Evolutionary conservation across 768 basidiomycete genomes (phyloP), one percentile per base, ranked within the genome.

Genomic region (Agaricus sinodeliciosus): DNA sequence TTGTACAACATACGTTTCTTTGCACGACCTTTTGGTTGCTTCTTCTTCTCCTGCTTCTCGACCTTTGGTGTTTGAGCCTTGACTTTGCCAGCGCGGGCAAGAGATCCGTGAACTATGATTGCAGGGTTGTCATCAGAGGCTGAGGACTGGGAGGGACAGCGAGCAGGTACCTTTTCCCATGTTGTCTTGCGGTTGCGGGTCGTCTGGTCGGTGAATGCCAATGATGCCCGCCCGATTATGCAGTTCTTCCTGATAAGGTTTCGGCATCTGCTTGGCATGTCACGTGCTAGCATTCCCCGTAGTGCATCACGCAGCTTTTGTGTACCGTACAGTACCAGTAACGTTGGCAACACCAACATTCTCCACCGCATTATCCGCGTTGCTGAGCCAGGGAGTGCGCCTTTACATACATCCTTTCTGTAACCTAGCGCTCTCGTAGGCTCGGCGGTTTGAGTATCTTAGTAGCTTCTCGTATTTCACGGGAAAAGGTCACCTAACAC

Each of bases 71-170:
- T 90, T 76, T 94, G 92, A 63, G 90, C 91, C 78, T 93, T 96
- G 80, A 97, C 95, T 84, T 98, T 97, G 72, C 94, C 94, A 70
- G 94, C 94, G 80, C 94, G 94, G 76, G 94, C 94, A 77, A 95
- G 93, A 70, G 94, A 97, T 72, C 94, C 94, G 88, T 97, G 94
- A 77, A 95, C 94, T 93, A 63, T 44, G 41, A 31, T 2, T 7
- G 16, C 19, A 13, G 34, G 9, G 25, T 35, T 46, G 39, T 35
- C 26, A 55, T n/a, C 37, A 42, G 22, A n/a, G 18, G 19, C 25
- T 43, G 31, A 42, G 42, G 50, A 41, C 45, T 54, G 26, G 35
- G 58, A 63, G 58, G 47, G 56, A 43, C 55, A 41, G 51, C 34
- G 43, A 36, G 37, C 50, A 51, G 51, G 43, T 62, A 84, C 84